Percentiles rank a stretch among this genome's conserved stretches.
These are phyloP conservation scores for Geotrichum restrictum DNA, from an alignment of 1,139 yeast species.

Conservation along the genomic window DNA sequence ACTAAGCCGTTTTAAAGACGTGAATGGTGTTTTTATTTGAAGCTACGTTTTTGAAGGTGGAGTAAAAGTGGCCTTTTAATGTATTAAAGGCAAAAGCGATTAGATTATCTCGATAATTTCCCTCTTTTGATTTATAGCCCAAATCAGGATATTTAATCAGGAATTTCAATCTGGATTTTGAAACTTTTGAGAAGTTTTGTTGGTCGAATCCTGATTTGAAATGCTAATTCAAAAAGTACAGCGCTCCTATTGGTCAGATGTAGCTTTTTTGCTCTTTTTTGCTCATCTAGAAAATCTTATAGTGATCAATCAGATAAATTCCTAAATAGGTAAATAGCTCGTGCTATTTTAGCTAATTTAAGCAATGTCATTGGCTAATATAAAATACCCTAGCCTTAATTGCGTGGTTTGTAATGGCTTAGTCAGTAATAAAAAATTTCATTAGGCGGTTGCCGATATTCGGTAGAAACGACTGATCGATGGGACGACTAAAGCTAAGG, in stretches of 20 bases:
- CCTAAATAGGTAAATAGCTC: neutral
- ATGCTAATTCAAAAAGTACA: neutral
- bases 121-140: neutral
- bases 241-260: neutral
- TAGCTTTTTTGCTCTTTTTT: no score
- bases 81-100: no score
- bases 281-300: neutral
- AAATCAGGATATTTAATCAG: no score
- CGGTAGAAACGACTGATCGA: no score
- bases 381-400: neutral
- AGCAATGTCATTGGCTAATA: neutral
- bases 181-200: neutral
- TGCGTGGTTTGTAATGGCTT: no score
- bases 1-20: no score
- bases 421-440: no score
- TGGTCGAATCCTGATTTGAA: neutral
- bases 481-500: no score
- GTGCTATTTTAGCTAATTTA: neutral
- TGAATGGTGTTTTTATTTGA: no score
- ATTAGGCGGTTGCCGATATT: no score
- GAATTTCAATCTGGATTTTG: neutral
- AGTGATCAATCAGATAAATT: neutral
- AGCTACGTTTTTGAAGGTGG: no score
- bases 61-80: neutral
- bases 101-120: slow-evolving; percentile 8